Conservation (phyloP, 257 asterid genomes). For the Cynanchum wilfordii region DNA sequence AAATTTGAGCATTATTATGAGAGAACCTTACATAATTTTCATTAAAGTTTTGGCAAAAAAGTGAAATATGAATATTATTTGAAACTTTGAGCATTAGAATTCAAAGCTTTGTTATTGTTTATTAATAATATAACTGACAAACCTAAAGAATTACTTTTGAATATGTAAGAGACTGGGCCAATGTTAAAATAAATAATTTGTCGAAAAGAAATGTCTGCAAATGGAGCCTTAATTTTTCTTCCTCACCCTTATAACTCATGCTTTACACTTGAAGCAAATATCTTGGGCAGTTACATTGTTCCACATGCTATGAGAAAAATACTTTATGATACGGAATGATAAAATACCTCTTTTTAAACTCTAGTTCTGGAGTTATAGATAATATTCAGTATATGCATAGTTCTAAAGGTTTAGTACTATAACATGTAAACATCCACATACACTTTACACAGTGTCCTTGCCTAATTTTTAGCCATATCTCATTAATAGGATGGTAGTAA, state of each 20-base stretch:
- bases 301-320: not conserved
- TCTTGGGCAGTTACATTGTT: not conserved
- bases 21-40: no score
- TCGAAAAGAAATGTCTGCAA: no score
- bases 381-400: not conserved
- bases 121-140: no score
- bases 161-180: no score
- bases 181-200: no score
- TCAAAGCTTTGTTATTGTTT: no score
- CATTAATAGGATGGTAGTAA: not conserved
- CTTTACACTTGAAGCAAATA: not conserved
- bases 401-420: not conserved
- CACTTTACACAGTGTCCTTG: not conserved
- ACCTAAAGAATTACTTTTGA: no score
- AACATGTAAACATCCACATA: not conserved
- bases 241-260: not conserved
- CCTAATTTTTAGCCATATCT: not conserved
- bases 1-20: no score
- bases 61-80: no score
- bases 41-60: no score
- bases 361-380: not conserved
- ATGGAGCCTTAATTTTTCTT: not conserved
- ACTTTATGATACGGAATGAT: not conserved
- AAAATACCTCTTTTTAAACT: not conserved
- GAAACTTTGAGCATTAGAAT: no score